A percentile compares a stretch with the other conserved stretches of the same genome.
These are phyloP conservation scores for Paramecium primaurelia DNA, from an alignment of 73 alveolate species.

Conservation along the genomic window DNA sequence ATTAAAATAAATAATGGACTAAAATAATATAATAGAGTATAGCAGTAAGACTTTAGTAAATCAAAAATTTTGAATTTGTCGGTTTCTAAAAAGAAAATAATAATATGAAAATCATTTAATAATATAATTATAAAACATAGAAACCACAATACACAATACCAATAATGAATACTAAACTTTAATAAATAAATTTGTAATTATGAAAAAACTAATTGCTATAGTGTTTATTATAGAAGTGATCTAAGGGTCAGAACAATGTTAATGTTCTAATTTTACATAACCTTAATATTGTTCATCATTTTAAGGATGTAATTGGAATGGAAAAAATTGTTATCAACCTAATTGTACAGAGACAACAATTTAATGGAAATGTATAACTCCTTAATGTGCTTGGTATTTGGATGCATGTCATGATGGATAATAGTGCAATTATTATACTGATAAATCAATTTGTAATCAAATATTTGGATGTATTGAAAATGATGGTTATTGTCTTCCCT, in stretches of 20 bases:
- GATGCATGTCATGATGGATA: background rate
- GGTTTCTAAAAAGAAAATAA: too few species aligned
- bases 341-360: background rate
- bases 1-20: too few species aligned
- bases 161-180: background rate
- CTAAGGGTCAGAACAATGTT: background rate
- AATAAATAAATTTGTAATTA: background rate
- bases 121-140: background rate
- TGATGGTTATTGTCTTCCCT: slow-evolving; percentile 20
- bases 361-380: background rate
- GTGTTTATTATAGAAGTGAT: background rate
- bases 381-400: slow-evolving; percentile 12
- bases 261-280: background rate
- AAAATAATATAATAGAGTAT: too few species aligned
- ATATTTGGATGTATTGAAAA: background rate
- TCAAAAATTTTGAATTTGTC: too few species aligned
- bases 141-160: background rate
- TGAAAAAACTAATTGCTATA: background rate
- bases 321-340: background rate
- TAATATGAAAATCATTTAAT: too few species aligned
- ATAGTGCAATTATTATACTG: background rate
- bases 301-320: background rate
- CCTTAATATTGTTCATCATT: background rate
- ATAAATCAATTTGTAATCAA: background rate
- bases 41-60: too few species aligned